phyloP scores from a whole-genome alignment of 2,329 filamentous ascomycete genomes.

The Leptographium procerum region DNA sequence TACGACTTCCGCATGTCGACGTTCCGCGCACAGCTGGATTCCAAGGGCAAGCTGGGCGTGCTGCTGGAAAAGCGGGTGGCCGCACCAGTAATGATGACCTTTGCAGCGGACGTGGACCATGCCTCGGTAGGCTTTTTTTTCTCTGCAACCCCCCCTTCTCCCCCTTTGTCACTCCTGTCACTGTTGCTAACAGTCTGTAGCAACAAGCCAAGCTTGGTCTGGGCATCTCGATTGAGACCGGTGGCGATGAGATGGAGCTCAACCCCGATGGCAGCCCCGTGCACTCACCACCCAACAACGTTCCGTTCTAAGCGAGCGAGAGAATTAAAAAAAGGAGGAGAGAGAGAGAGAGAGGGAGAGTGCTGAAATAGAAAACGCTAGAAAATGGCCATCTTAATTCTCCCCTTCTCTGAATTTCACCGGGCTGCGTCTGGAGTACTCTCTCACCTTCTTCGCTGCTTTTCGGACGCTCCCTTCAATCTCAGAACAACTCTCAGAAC shows the following conservation, averaged over 20 bases:
- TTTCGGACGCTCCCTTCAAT: neutral
- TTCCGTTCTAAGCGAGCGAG: slow-evolving; percentile 48
- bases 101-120: slow-evolving; percentile 95
- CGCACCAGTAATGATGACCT: slow-evolving; percentile 83
- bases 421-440: neutral
- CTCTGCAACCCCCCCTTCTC: neutral
- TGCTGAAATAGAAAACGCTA: neutral
- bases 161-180: neutral
- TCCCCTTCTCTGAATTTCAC: neutral
- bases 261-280: slow-evolving; percentile 56
- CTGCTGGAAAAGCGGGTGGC: slow-evolving; percentile 93
- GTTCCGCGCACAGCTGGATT: slow-evolving; percentile 93
- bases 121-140: slow-evolving; percentile 59
- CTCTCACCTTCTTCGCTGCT: neutral
- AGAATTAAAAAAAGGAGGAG: neutral
- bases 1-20: slow-evolving; percentile 96
- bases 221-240: slow-evolving; percentile 82
- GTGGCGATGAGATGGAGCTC: slow-evolving; percentile 75
- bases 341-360: neutral
- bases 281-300: slow-evolving; percentile 40
- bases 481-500: too few species aligned
- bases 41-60: slow-evolving; percentile 84
- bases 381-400: neutral
- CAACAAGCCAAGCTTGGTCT: slow-evolving; percentile 92
- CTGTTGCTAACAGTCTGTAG: slow-evolving; percentile 36